These are phyloP conservation scores for Prunus padus DNA, from an alignment of 306 rosid species.

Conservation along the genomic window DNA sequence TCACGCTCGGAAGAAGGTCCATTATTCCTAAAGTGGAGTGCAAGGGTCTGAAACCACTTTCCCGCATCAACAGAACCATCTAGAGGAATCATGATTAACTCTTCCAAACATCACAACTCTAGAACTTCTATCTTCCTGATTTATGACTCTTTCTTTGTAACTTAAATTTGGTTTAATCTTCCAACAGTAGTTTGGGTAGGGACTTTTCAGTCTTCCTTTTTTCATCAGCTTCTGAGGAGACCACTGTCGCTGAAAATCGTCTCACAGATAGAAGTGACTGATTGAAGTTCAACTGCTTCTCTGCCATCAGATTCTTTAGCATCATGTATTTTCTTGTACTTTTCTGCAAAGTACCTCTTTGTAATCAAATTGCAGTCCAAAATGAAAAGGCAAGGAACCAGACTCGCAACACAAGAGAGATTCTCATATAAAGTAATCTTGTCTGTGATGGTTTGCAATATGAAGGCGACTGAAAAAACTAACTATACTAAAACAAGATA, in stretches of 20 bases:
- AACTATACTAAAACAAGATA: not conserved
- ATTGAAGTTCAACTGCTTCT: conserved; percentile 69
- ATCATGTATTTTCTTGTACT: conserved; percentile 24
- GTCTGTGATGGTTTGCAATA: not conserved
- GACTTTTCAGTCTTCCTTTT: conserved; percentile 42
- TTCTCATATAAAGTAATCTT: not conserved
- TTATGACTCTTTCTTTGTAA: too few species aligned
- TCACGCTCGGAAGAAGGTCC: too few species aligned
- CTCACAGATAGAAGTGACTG: conserved; percentile 91
- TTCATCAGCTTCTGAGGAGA: conserved; percentile 37
- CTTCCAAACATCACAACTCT: too few species aligned
- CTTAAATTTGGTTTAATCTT: too few species aligned
- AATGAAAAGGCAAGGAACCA: conserved; percentile 20
- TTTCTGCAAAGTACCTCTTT: conserved; percentile 38
- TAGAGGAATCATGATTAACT: too few species aligned
- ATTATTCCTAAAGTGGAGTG: too few species aligned
- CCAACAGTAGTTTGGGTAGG: conserved; percentile 36
- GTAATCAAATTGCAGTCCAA: conserved; percentile 19
- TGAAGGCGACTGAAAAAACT: not conserved
- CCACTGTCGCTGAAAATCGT: conserved; percentile 49
- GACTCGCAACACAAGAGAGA: conserved; percentile 9
- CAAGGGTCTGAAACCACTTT: too few species aligned
- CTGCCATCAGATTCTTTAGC: conserved; percentile 62
- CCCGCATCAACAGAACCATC: too few species aligned
- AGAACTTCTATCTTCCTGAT: too few species aligned